Evolutionary conservation across 2,329 filamentous ascomycete species (phyloP).

Genomic region (Arthrocladium fulminans): DNA sequence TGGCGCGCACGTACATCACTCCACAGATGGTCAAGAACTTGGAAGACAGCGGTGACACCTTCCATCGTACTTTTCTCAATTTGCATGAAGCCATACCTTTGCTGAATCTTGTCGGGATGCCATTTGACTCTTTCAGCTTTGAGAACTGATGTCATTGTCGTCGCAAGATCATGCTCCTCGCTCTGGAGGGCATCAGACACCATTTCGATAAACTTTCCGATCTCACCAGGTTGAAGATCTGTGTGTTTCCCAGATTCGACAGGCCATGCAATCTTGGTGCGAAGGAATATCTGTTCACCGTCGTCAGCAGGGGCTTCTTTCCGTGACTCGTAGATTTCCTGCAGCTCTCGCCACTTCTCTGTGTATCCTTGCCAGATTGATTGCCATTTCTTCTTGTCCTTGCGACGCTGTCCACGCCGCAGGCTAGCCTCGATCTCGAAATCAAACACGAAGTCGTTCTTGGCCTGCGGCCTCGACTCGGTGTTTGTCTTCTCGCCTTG

Average conservation of each 20-base stretch:
- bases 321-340: conserved; percentile 20
- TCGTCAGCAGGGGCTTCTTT: conserved; percentile 10
- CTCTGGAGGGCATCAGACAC: background rate
- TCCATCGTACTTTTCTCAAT: conserved; percentile 65
- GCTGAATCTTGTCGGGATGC: conserved; percentile 98
- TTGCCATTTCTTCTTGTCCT: conserved; percentile 46
- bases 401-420: conserved; percentile 56
- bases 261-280: conserved; percentile 60
- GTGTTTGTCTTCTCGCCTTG: conserved; percentile 30
- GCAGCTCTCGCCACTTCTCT: conserved; percentile 51
- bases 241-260: conserved; percentile 51
- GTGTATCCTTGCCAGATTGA: conserved; percentile 58
- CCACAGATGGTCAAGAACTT: conserved; percentile 79
- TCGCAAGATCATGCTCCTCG: conserved; percentile 15
- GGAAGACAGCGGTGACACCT: conserved; percentile 81
- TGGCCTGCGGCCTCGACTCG: conserved; percentile 22
- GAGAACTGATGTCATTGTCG: conserved; percentile 44
- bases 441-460: conserved; percentile 39
- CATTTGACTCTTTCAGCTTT: conserved; percentile 84
- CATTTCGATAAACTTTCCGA: conserved; percentile 57
- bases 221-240: conserved; percentile 50
- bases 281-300: conserved; percentile 24
- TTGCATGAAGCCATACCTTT: conserved; percentile 68
- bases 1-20: conserved; percentile 29
- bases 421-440: conserved; percentile 62